Percentiles rank a stretch among this genome's conserved stretches.
phyloP scores from a whole-genome alignment of 2,329 filamentous ascomycete species.

The Xylariales sp. region DNA sequence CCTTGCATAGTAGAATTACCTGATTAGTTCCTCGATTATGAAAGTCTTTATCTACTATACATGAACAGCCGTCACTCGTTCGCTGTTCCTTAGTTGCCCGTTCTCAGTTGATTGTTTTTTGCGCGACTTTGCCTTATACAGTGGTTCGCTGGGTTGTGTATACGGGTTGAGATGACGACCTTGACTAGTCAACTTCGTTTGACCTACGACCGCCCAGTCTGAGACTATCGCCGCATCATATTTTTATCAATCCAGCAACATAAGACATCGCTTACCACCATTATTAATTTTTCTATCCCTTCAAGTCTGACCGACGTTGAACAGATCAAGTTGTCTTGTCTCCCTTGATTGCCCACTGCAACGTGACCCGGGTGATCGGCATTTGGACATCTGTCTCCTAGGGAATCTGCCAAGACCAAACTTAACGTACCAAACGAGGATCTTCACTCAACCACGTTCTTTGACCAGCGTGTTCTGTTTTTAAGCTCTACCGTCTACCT shows the following conservation, averaged over 20 bases:
- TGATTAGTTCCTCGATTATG: constrained; percentile 2
- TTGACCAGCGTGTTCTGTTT: constrained; percentile 17
- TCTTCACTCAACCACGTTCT: constrained; percentile 25
- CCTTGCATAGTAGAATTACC: constrained; percentile 2
- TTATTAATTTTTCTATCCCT: constrained; percentile 14
- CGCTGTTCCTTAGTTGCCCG: constrained; percentile 5
- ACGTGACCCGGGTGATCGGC: constrained; percentile 41
- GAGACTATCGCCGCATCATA: constrained; percentile 21
- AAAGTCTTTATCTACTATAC: constrained; percentile 4
- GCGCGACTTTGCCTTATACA: constrained; percentile 10
- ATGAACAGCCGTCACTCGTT: constrained; percentile 18
- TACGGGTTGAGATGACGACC: constrained; percentile 17
- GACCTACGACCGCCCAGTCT: constrained; percentile 13
- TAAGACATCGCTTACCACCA: constrained; percentile 22
- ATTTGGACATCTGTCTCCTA: constrained; percentile 37
- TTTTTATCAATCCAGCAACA: constrained; percentile 11
- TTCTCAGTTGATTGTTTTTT: neutral
- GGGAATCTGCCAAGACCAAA: constrained; percentile 18
- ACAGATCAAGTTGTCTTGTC: constrained; percentile 37
- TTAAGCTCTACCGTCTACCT: constrained; percentile 10
- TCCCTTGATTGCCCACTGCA: constrained; percentile 37
- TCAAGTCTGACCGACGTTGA: constrained; percentile 35
- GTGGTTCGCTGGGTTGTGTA: constrained; percentile 10
- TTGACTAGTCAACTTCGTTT: constrained; percentile 18
- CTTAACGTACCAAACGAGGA: constrained; percentile 19